Evolutionary conservation across 2,329 filamentous ascomycete species (phyloP).

Genomic region (Sporothrix humicola): DNA sequence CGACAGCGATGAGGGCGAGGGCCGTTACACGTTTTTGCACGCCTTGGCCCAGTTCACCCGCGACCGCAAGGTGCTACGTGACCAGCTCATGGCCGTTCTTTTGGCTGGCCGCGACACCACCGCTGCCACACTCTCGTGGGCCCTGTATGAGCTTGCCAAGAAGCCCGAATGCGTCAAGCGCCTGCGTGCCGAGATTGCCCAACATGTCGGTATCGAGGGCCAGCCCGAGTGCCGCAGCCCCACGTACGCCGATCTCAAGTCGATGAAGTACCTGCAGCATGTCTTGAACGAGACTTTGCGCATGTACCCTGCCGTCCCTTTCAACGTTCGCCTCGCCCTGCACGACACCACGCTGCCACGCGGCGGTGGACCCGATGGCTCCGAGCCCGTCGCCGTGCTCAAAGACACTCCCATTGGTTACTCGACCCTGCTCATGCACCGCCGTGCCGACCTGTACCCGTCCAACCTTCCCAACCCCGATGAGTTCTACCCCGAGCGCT

Average conservation of each 20-base stretch:
- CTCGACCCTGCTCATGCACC: conserved; percentile 74
- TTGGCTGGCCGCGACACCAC: conserved; percentile 90
- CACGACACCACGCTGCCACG: conserved; percentile 75
- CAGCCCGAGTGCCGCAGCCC: conserved; percentile 51
- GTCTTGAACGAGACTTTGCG: conserved; percentile 79
- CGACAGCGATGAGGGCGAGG: conserved; percentile 55
- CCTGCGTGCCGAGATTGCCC: conserved; percentile 74
- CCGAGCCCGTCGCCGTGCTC: conserved; percentile 66
- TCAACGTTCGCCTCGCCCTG: conserved; percentile 76
- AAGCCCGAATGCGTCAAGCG: conserved; percentile 70
- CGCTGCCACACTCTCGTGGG: conserved; percentile 79
- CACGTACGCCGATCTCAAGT: conserved; percentile 81
- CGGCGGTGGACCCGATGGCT: conserved; percentile 69
- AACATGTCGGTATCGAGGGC: conserved; percentile 62
- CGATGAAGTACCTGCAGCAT: conserved; percentile 80
- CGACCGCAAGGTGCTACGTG: conserved; percentile 72
- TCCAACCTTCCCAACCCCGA: conserved; percentile 52
- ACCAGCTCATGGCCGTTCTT: conserved; percentile 82
- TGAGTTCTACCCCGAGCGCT: conserved; percentile 70
- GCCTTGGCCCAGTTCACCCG: conserved; percentile 82
- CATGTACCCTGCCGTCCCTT: conserved; percentile 77
- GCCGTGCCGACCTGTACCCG: conserved; percentile 67
- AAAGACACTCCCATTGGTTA: conserved; percentile 71
- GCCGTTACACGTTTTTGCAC: conserved; percentile 79
- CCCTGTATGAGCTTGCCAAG: conserved; percentile 78